Percentiles rank a stretch among this genome's conserved stretches.
Conservation (phyloP, 305 asterid species). For the Withania somnifera region DNA sequence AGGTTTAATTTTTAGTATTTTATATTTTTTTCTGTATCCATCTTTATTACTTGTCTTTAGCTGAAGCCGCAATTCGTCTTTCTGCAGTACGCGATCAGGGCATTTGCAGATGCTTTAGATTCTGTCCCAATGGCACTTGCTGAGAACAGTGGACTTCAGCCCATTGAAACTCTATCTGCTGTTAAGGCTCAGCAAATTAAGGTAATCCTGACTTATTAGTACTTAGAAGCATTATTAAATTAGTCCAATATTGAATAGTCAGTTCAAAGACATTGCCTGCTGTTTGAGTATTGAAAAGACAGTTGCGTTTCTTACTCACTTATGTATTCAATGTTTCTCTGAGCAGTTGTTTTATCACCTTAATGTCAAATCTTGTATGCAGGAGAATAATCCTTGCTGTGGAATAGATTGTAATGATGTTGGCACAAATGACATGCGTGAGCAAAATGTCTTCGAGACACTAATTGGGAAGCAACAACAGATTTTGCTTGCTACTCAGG, state of each 20-base stretch:
- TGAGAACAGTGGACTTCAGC: constrained; percentile 87
- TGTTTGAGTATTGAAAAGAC: not conserved
- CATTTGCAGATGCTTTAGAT: constrained; percentile 88
- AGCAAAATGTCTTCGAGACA: constrained; percentile 78
- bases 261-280: not conserved
- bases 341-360: not conserved
- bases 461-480: constrained; percentile 94
- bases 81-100: constrained; percentile 80
- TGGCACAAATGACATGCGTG: constrained; percentile 85
- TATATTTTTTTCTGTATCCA: not conserved
- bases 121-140: constrained; percentile 95
- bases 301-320: not conserved
- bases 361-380: constrained; percentile 7
- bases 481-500: constrained; percentile 86
- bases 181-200: constrained; percentile 85
- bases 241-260: not conserved
- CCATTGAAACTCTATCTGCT: constrained; percentile 85
- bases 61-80: not conserved
- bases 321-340: not conserved
- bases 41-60: not conserved
- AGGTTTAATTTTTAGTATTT: constrained; percentile 20
- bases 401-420: constrained; percentile 85
- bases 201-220: constrained; percentile 23
- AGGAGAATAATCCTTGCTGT: constrained; percentile 65
- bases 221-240: not conserved